Base-by-base conservation (phyloP, 2,329 filamentous ascomycete genomes). In the Fusarium subtropicale region DNA sequence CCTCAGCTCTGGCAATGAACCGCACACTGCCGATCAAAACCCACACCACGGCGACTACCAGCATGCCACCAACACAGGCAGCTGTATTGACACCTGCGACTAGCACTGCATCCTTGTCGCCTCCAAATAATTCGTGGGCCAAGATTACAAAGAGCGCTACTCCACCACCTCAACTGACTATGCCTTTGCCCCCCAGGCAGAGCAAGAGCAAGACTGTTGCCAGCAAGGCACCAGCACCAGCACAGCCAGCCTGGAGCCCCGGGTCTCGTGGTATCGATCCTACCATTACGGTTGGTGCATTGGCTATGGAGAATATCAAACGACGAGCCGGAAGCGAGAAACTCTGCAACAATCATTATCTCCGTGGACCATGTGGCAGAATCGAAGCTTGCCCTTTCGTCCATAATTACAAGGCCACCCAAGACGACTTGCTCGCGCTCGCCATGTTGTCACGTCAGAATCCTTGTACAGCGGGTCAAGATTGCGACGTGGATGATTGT, bases 331-430 rank as follows among this genome's bases (percentile, higher is more conserved):
- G 84, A 33, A 79, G 77, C 68, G 82, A 85, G 64, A 89, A 89
- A 76, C 78, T 89, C 10, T 90, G 88, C 80, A 90, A 90, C 74
- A 87, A 87, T 50, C 86, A 88, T 71, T 89, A 87, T 71, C 81
- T 90, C 31, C 81, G 86, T 20, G 87, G 86, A 0, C 84, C 84
- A 1, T 90, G 88, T 69, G 74, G 80, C 48, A 89, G 88, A 69
- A 82, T 81, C 12, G 79, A 83, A n/a, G 78, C 80, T 7, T 90
- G 88, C 76, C 80, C 78, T 51, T 90, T 88, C 71, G 84, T 86
- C 60, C 88, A 90, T 75, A 79, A 84, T 46, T 85, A 88, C 71
- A 83, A 80, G 66, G 82, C 85, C 4, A 83, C 80, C 7, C 77
- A 81, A 24, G 86, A 88, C 5, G 87, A 90, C 72, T 78, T 86